A percentile compares a stretch with the other conserved stretches of the same genome.
Evolutionary conservation across 176 grass and related monocot genomes (phyloP).

Genomic region (Zea mays): DNA sequence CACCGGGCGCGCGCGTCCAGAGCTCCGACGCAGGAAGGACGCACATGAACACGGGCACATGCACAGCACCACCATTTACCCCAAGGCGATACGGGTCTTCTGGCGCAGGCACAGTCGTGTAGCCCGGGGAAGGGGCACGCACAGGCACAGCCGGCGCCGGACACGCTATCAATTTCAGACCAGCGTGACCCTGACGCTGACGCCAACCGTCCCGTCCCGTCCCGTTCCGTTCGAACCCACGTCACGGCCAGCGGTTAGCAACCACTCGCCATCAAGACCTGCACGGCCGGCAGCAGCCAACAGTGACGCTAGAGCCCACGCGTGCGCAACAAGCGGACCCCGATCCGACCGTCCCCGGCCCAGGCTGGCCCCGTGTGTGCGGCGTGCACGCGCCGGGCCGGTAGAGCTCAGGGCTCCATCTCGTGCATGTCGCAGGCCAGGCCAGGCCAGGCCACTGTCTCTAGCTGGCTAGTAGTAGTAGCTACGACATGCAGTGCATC

Average conservation of each 20-base stretch:
- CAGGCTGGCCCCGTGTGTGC: not conserved
- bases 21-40: not conserved
- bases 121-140: not conserved
- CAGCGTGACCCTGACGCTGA: not conserved
- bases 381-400: conserved; percentile 35
- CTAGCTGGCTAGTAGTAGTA: not conserved
- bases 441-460: conserved; percentile 3
- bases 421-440: conserved; percentile 26
- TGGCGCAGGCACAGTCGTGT: not conserved
- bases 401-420: conserved; percentile 3
- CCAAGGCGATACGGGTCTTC: not conserved
- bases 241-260: conserved; percentile 13
- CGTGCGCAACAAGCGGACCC: conserved; percentile 27
- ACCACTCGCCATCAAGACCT: not conserved
- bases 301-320: conserved; percentile 16
- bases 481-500: not conserved
- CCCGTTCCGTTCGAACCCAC: not conserved
- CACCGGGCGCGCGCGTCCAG: not conserved
- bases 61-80: not conserved
- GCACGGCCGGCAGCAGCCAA: not conserved
- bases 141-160: too few relatives aligned
- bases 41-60: not conserved
- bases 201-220: not conserved
- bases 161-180: conserved; percentile 13
- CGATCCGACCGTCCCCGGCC: not conserved